These are phyloP conservation scores for Colletotrichum echinochloae DNA, from an alignment of 2,329 filamentous ascomycete species.

Conservation along the genomic window DNA sequence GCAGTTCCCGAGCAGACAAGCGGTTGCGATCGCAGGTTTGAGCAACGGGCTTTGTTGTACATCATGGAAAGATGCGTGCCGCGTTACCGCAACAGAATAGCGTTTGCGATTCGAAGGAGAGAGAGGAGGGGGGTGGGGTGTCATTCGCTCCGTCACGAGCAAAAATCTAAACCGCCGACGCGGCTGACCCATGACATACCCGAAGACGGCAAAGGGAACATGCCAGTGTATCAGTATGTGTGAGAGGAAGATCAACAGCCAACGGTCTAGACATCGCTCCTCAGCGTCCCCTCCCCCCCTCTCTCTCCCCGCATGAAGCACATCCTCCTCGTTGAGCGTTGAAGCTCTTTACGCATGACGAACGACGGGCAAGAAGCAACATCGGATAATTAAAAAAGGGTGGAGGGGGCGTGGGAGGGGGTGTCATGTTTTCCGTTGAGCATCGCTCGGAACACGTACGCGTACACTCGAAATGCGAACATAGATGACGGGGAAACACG, in stretches of 20 bases:
- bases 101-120: background rate
- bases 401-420: background rate
- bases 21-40: background rate
- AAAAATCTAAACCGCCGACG: background rate
- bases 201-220: background rate
- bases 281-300: background rate
- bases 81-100: background rate
- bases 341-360: constrained; percentile 36
- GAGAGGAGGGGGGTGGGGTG: too few relatives aligned
- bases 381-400: background rate
- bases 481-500: background rate
- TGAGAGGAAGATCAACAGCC: constrained; percentile 25
- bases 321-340: constrained; percentile 33
- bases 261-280: constrained; percentile 28
- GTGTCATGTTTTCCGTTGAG: constrained; percentile 28
- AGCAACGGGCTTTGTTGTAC: background rate
- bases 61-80: background rate
- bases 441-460: background rate
- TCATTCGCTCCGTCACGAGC: background rate
- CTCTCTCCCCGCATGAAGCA: constrained; percentile 29
- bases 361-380: background rate
- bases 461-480: background rate
- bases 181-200: background rate
- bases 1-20: background rate
- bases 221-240: constrained; percentile 8